Percentiles rank a stretch among this genome's conserved stretches.
These are phyloP conservation scores for Candida railenensis DNA, from an alignment of 805 yeast genomes.

Conservation along the genomic window DNA sequence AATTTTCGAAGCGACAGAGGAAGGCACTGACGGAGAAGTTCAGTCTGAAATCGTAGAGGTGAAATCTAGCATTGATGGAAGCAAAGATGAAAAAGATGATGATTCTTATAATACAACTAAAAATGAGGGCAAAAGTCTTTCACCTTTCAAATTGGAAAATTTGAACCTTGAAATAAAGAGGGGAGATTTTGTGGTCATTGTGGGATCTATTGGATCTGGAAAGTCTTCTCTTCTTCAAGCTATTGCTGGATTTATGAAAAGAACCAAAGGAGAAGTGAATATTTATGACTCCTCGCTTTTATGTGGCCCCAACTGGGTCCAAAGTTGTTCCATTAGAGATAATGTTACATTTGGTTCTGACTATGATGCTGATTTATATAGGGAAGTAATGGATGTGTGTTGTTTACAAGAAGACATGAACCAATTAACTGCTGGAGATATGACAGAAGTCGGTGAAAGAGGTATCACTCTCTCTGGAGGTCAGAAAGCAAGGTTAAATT, in stretches of 20 bases:
- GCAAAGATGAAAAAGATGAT: not conserved
- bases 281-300: constrained; percentile 51
- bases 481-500: constrained; percentile 74
- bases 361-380: constrained; percentile 49
- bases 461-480: constrained; percentile 87
- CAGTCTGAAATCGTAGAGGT: constrained; percentile 1
- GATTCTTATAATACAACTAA: too few species aligned
- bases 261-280: constrained; percentile 46
- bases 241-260: constrained; percentile 66
- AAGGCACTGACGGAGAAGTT: not conserved
- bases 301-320: constrained; percentile 78
- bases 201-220: constrained; percentile 82
- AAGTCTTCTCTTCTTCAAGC: constrained; percentile 72
- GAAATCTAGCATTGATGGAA: too few species aligned
- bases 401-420: constrained; percentile 63
- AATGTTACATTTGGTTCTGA: constrained; percentile 67
- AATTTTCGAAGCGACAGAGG: not conserved
- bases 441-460: constrained; percentile 78
- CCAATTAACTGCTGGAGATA: constrained; percentile 67
- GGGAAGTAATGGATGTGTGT: constrained; percentile 58
- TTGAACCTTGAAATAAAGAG: constrained; percentile 51
- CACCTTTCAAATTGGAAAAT: constrained; percentile 36
- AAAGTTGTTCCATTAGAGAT: constrained; percentile 71
- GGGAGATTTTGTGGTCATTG: constrained; percentile 71
- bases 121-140: constrained; percentile 2